Conservation (phyloP, 768 basidiomycete species). For the Hericium rajendrae region DNA sequence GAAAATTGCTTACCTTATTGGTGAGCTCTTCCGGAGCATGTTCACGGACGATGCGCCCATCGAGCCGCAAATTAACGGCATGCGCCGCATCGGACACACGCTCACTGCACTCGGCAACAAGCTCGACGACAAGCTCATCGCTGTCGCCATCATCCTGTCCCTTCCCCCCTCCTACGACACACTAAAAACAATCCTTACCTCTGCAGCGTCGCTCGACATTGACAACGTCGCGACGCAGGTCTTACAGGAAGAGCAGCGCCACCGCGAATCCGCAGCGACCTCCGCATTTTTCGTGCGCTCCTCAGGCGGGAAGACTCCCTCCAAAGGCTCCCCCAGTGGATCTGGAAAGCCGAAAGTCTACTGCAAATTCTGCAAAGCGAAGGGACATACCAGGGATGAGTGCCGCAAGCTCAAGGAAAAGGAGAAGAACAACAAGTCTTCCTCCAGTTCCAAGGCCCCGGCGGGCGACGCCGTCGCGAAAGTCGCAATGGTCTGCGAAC, state of each 20-base stretch:
- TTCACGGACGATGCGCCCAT: slow-evolving; percentile 12
- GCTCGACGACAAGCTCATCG: slow-evolving; percentile 15
- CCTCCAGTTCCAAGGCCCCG: not conserved
- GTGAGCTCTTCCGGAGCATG: slow-evolving; percentile 13
- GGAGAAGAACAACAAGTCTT: slow-evolving; percentile 1
- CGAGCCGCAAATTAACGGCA: slow-evolving; percentile 16
- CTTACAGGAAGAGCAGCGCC: slow-evolving; percentile 10
- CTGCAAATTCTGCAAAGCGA: not conserved
- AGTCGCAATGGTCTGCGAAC: too few relatives aligned
- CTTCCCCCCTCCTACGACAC: slow-evolving; percentile 15
- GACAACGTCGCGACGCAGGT: slow-evolving; percentile 5
- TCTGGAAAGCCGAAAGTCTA: not conserved
- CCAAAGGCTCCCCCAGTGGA: not conserved
- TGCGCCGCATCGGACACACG: slow-evolving; percentile 11
- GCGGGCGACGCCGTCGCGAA: not conserved
- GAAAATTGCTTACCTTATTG: slow-evolving; percentile 16
- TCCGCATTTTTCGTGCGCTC: not conserved
- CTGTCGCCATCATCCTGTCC: slow-evolving; percentile 15
- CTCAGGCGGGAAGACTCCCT: not conserved
- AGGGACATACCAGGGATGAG: not conserved
- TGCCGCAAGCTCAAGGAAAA: not conserved
- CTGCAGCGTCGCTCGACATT: not conserved
- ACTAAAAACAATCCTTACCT: slow-evolving; percentile 16
- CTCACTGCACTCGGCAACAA: slow-evolving; percentile 10
- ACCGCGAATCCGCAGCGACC: not conserved